A percentile compares a stretch with the other conserved stretches of the same genome.
Conservation (phyloP, 768 basidiomycete species). For the Neoboletus magnificus region DNA sequence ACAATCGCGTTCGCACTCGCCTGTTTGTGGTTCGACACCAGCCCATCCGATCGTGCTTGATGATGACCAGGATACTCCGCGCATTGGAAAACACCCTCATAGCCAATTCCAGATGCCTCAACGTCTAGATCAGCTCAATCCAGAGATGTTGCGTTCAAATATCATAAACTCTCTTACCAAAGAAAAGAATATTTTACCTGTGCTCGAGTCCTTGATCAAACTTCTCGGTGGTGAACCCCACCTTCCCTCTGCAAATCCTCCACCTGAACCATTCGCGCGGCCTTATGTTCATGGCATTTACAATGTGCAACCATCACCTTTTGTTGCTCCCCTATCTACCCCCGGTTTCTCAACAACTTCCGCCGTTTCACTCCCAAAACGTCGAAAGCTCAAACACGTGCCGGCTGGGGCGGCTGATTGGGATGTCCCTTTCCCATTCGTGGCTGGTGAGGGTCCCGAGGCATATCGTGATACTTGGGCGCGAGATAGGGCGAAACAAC, state of each 20-base stretch:
- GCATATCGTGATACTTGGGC: slow-evolving; percentile 67
- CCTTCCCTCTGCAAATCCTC: slow-evolving; percentile 1
- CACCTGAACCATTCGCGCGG: slow-evolving; percentile 12
- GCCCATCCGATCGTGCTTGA: slow-evolving; percentile 71
- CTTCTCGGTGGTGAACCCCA: slow-evolving; percentile 44
- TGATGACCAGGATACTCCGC: slow-evolving; percentile 43
- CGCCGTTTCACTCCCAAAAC: slow-evolving; percentile 42
- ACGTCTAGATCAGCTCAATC: slow-evolving; percentile 34
- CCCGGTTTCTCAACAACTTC: neutral
- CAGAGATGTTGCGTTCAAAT: slow-evolving; percentile 49
- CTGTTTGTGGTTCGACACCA: slow-evolving; percentile 49
- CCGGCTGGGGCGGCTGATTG: slow-evolving; percentile 80
- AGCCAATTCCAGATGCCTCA: slow-evolving; percentile 4
- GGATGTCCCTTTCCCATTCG: slow-evolving; percentile 81
- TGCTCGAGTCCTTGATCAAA: slow-evolving; percentile 59
- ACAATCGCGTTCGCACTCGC: slow-evolving; percentile 36
- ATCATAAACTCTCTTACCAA: slow-evolving; percentile 56
- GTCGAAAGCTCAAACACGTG: slow-evolving; percentile 60
- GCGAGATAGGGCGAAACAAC: slow-evolving; percentile 55
- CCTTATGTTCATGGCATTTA: slow-evolving; percentile 19
- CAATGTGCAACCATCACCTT: neutral
- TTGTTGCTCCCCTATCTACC: neutral
- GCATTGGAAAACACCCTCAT: slow-evolving; percentile 9
- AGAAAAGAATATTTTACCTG: slow-evolving; percentile 65
- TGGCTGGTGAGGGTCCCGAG: slow-evolving; percentile 64